Base-by-base conservation (phyloP, 805 yeast genomes). In the Candida sanyiensis region DNA sequence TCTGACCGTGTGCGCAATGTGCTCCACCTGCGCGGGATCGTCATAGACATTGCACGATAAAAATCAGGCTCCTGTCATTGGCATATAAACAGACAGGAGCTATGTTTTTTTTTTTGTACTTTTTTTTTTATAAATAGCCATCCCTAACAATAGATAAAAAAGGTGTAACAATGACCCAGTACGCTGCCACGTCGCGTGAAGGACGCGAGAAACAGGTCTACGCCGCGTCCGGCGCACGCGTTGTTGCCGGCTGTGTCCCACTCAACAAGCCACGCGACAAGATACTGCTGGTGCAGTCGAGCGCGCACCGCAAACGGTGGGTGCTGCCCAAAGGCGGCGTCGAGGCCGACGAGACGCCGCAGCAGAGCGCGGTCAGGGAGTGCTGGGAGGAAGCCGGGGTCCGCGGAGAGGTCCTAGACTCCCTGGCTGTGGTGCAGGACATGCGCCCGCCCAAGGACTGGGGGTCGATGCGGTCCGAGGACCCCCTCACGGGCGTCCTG, bases 341-440 rank as follows among this genome's bases (percentile, higher is more conserved):
- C 28, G 98, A 93, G 61, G 57, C 57, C 21, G 98, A 93, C 59
- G 98, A 86, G 59, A 61, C 64, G 5, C 20, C 47, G 40, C 15
- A 18, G 28, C 35, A 50, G 16, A 66, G 48, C 64, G 97, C 97
- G 0, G 65, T 72, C 13, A 69, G 98, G 43, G 98, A 93, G 57
- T 85, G 95, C 0, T 93, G 98, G 98, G 98, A 93, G 59, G 98
- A 93, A 62, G 93, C 95, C 0, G 98, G 98, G 0, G 84, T 84
- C 18, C 73, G 72, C 25, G 96, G 97, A 7, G 63, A 57, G 13
- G 68, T 88, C 4, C 51, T 66, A 4, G 50, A 55, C 28, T 67
- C 69, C 42, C 62, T 90, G 29, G 94, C 90, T 0, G 66, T 73
- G 1, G 80, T 84, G 19, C 73, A 72, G 33, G 96, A 89, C 47